Evolutionary conservation across 352 stramenopile genomes (phyloP), one percentile per base, ranked within the genome.

Genomic region (Phytophthora podocarpi): DNA sequence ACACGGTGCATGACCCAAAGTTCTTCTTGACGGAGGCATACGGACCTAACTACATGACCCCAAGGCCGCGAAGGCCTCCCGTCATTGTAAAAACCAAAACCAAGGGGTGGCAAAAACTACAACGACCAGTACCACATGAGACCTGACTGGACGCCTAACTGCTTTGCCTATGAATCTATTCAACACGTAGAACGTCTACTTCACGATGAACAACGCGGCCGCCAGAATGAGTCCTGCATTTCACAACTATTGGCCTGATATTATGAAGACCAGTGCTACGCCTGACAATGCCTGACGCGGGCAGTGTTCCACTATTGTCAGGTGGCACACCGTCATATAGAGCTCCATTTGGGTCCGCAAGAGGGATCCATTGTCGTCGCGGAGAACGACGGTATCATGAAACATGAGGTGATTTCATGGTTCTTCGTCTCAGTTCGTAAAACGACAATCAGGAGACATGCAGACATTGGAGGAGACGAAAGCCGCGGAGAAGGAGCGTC

Each of bases 21-120:
- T 70, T 71, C 36, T 78, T 78, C 20, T 27, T 80, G 18, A 53
- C 21, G 11, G 28, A 53, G 5, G 64, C 72, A 24, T 80, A 80
- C 35, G 72, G 72, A 31, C 28, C 58, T 20, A 42, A 61, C 30
- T 78, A 74, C 39, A 76, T 78, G 67, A 62, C 48, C 0, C 71
- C 71, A 34, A 55, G 21, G 47, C 32, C 47, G 2, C 47, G 47
- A 42, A 55, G 21, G n/a, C n/a, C n/a, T n/a, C n/a, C n/a, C n/a
- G n/a, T n/a, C n/a, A n/a, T 47, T 9, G 21, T 18, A 13, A 47
- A 20, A 12, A 35, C 26, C 15, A 32, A 24, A 8, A 12, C n/a
- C 18, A 24, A 35, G 42, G 15, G 16, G n/a, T n/a, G 3, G 16
- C 16, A 16, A 24, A n/a, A 18, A 50, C 30, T n/a, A 18, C 3